These are phyloP conservation scores for Chlorella sp. DNA, from an alignment of 139 green algal genomes.

Conservation along the genomic window DNA sequence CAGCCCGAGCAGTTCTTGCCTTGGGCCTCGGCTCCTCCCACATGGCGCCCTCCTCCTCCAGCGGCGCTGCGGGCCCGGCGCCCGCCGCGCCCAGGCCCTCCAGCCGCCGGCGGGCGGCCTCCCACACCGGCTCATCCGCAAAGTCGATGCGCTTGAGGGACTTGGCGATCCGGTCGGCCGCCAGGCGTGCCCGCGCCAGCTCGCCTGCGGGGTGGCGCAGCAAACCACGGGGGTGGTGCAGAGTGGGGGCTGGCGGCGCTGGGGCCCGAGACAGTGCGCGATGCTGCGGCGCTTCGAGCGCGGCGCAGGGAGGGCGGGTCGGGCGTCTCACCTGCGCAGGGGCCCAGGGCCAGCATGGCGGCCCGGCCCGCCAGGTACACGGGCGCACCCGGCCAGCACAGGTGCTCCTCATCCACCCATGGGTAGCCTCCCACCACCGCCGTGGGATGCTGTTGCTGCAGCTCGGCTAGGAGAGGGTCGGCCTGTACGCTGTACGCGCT, in stretches of 20 bases:
- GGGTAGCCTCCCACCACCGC: constrained; percentile 29
- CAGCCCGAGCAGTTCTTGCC: not conserved
- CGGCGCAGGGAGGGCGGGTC: no score
- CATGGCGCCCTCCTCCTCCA: constrained; percentile 10
- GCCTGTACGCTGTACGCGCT: constrained; percentile 11
- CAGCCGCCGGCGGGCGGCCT: not conserved
- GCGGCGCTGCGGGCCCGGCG: not conserved
- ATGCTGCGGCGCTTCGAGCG: no score
- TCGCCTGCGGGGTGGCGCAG: constrained; percentile 9
- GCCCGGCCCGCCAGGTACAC: constrained; percentile 29
- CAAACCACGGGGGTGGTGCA: no score
- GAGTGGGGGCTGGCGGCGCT: no score
- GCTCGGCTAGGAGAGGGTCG: constrained; percentile 13
- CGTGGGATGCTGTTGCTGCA: constrained; percentile 3
- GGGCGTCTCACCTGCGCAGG: constrained; percentile 28
- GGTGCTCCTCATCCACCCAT: not conserved
- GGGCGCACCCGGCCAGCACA: constrained; percentile 19
- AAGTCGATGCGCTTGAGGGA: constrained; percentile 18
- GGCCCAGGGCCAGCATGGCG: constrained; percentile 25
- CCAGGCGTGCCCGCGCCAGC: constrained; percentile 30
- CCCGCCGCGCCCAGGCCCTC: not conserved
- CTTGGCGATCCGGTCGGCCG: constrained; percentile 23
- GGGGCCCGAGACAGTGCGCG: no score
- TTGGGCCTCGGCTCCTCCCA: constrained; percentile 4
- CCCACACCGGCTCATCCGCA: constrained; percentile 3